Percentiles rank a stretch among this genome's conserved stretches.
Conservation (phyloP, 306 rosid genomes). For the Medicago lupulina region DNA sequence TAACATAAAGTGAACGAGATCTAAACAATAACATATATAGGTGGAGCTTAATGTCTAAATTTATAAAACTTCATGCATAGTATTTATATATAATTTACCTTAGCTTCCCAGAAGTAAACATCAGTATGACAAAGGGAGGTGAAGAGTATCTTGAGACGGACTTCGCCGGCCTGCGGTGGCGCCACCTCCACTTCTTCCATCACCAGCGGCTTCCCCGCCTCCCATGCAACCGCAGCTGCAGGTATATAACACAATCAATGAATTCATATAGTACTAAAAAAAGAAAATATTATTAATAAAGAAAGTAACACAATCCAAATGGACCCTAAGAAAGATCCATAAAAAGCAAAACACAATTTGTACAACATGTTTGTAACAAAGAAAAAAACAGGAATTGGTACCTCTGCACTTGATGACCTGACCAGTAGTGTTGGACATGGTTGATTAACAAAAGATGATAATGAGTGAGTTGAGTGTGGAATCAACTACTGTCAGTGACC, state of each 20-base stretch:
- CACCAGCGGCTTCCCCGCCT: conserved; percentile 58
- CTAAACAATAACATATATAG: too few relatives aligned
- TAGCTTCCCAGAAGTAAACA: conserved; percentile 64
- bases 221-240: conserved; percentile 61
- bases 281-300: too few relatives aligned
- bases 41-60: too few relatives aligned
- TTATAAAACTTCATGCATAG: background rate
- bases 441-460: background rate
- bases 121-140: conserved; percentile 66
- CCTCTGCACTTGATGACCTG: conserved; percentile 27
- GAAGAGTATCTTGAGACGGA: conserved; percentile 58
- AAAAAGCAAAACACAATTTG: background rate
- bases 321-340: background rate
- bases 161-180: conserved; percentile 60
- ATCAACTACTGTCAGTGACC: too few relatives aligned
- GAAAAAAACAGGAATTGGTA: background rate
- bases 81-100: conserved; percentile 29
- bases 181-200: conserved; percentile 62
- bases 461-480: background rate
- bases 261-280: background rate
- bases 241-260: background rate
- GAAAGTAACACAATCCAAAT: too few relatives aligned
- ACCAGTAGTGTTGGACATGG: background rate
- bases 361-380: too few relatives aligned
- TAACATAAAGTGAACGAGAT: too few relatives aligned